These are phyloP conservation scores for Onygena corvina DNA, from an alignment of 2,329 filamentous ascomycete genomes.

Conservation along the genomic window DNA sequence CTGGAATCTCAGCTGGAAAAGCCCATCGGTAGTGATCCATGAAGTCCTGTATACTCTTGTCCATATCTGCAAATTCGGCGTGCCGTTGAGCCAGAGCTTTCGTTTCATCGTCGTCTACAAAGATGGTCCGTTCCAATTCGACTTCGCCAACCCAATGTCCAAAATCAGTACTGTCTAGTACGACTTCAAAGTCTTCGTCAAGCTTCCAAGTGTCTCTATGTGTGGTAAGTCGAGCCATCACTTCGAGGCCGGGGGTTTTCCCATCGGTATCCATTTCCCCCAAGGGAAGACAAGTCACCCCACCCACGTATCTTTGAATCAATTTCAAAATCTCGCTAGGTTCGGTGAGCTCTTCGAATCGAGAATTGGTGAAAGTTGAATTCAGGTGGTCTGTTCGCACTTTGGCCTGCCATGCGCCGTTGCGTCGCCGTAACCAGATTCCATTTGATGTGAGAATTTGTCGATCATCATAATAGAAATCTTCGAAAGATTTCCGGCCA, in stretches of 20 bases:
- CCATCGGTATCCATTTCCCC: slow-evolving; percentile 3
- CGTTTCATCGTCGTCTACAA: slow-evolving; percentile 10
- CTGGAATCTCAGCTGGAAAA: slow-evolving; percentile 17
- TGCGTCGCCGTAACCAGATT: slow-evolving; percentile 20
- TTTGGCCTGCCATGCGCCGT: slow-evolving; percentile 22
- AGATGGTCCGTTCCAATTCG: slow-evolving; percentile 20
- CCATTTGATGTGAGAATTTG: slow-evolving; percentile 17
- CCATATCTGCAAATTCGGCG: slow-evolving; percentile 8
- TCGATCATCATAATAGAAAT: slow-evolving; percentile 22
- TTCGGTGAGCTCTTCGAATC: slow-evolving; percentile 20
- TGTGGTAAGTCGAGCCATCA: slow-evolving; percentile 21
- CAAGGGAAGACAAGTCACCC: slow-evolving; percentile 9
- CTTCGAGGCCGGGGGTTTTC: slow-evolving; percentile 14
- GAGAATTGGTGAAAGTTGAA: slow-evolving; percentile 17
- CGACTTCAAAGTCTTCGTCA: slow-evolving; percentile 21
- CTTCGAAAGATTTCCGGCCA: slow-evolving; percentile 16
- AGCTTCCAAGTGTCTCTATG: slow-evolving; percentile 20
- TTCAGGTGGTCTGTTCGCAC: slow-evolving; percentile 10
- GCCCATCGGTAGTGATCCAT: slow-evolving; percentile 19
- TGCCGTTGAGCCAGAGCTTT: slow-evolving; percentile 5
- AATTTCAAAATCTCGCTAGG: slow-evolving; percentile 14
- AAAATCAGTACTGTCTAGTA: slow-evolving; percentile 24
- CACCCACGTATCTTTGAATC: slow-evolving; percentile 5
- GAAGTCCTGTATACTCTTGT: slow-evolving; percentile 19
- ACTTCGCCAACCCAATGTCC: slow-evolving; percentile 25